These are phyloP conservation scores for Nemania sp. DNA, from an alignment of 2,329 filamentous ascomycete species.

Conservation along the genomic window DNA sequence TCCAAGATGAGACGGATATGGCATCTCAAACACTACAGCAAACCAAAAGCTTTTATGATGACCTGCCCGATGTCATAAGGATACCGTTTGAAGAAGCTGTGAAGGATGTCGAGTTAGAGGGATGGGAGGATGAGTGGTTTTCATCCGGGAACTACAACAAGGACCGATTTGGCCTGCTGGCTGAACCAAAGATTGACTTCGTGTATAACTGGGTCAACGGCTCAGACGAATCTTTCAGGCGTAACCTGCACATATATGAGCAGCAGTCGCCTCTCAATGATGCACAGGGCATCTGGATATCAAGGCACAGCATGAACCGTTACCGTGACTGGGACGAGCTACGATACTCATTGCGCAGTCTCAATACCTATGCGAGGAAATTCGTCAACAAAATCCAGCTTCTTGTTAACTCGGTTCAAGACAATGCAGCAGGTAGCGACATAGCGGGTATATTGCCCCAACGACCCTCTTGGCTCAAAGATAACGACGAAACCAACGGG, in stretches of 20 bases:
- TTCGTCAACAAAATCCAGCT: constrained; percentile 59
- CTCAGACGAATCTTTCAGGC: constrained; percentile 54
- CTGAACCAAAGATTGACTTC: constrained; percentile 58
- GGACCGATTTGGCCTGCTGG: constrained; percentile 48
- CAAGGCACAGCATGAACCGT: constrained; percentile 56
- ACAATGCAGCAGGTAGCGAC: constrained; percentile 43
- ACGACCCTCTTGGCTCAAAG: constrained; percentile 54
- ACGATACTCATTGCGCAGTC: constrained; percentile 58
- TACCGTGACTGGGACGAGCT: constrained; percentile 61
- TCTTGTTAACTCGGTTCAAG: constrained; percentile 55
- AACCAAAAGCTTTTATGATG: constrained; percentile 38
- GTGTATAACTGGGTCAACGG: constrained; percentile 61
- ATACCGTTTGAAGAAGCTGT: constrained; percentile 56
- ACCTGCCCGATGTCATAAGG: constrained; percentile 55
- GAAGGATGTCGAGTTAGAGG: constrained; percentile 53
- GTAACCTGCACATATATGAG: constrained; percentile 55
- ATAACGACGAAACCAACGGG: constrained; percentile 48
- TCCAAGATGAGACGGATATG: constrained; percentile 16
- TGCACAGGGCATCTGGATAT: constrained; percentile 55
- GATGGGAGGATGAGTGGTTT: constrained; percentile 59
- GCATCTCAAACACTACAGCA: constrained; percentile 25
- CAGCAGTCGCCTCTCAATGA: constrained; percentile 57
- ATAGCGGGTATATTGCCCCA: constrained; percentile 49
- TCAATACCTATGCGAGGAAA: constrained; percentile 55
- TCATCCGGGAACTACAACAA: constrained; percentile 51